Percentiles rank a stretch among this genome's conserved stretches.
Evolutionary conservation across 129 eudicot species (phyloP).

Genomic region (Solidago caesia): DNA sequence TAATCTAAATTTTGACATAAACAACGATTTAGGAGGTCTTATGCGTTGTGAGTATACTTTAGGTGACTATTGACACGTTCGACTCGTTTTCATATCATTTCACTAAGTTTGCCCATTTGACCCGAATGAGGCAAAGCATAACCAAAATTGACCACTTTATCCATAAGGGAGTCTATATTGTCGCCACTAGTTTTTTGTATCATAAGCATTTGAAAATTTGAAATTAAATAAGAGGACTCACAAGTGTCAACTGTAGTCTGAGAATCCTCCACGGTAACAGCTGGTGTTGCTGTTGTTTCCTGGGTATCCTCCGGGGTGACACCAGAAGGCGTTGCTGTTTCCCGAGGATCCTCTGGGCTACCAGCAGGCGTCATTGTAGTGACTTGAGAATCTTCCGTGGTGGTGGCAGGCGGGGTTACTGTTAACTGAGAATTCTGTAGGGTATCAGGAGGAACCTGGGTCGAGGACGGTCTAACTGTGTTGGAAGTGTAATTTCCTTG

Average conservation of each 20-base stretch:
- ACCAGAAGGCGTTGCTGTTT: conserved; percentile 13
- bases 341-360: conserved; percentile 31
- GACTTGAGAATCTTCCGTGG: conserved; percentile 34
- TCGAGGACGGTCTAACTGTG: conserved; percentile 30
- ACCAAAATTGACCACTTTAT: no score
- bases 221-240: conserved; percentile 34
- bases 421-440: conserved; percentile 39
- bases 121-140: no score
- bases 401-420: conserved; percentile 25
- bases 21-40: no score
- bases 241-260: conserved; percentile 38
- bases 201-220: no score
- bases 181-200: no score
- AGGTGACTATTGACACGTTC: no score
- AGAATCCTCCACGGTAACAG: conserved; percentile 35
- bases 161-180: no score
- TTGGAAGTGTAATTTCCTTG: conserved; percentile 44
- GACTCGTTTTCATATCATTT: no score
- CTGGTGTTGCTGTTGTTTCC: conserved; percentile 27
- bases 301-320: conserved; percentile 37
- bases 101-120: no score
- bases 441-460: conserved; percentile 30
- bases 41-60: no score
- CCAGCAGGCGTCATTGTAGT: conserved; percentile 20
- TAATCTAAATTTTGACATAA: no score